phyloP scores from a whole-genome alignment of 2,329 filamentous ascomycete genomes.

The Trichoderma afroharzianum region DNA sequence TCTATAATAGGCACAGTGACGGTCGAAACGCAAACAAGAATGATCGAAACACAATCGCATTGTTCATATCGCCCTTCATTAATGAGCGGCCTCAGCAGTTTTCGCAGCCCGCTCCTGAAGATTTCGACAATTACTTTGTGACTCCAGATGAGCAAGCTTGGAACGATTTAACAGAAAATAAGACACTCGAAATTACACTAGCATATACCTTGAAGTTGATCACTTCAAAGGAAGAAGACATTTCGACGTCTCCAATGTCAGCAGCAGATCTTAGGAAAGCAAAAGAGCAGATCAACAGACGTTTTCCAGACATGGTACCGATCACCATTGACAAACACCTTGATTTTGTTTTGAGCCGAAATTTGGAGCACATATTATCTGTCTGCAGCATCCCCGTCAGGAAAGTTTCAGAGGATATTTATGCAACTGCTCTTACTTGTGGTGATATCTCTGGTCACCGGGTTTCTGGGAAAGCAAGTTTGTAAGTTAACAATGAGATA shows the following conservation, averaged over 20 bases:
- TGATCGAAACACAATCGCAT: neutral
- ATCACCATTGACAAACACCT: neutral
- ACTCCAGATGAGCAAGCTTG: neutral
- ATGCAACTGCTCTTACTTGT: neutral
- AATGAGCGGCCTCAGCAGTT: neutral
- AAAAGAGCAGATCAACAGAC: neutral
- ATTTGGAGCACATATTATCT: neutral
- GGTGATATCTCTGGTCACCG: constrained; percentile 1
- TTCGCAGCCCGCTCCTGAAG: neutral
- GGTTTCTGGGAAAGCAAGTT: neutral
- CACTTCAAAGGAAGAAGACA: neutral
- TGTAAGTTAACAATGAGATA: neutral
- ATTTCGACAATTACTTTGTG: neutral
- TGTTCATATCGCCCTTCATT: neutral
- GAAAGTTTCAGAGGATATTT: neutral
- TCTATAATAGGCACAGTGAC: neutral
- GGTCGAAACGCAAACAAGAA: neutral
- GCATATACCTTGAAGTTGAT: neutral
- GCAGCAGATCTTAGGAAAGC: neutral
- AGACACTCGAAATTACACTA: neutral
- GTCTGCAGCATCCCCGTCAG: neutral
- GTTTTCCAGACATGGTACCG: neutral
- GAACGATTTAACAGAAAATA: neutral
- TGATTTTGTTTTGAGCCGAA: neutral
- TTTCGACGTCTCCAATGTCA: neutral